Evolutionary conservation across 257 asterid genomes (phyloP), one percentile per base, ranked within the genome.

Genomic region (Verbascum thapsus): DNA sequence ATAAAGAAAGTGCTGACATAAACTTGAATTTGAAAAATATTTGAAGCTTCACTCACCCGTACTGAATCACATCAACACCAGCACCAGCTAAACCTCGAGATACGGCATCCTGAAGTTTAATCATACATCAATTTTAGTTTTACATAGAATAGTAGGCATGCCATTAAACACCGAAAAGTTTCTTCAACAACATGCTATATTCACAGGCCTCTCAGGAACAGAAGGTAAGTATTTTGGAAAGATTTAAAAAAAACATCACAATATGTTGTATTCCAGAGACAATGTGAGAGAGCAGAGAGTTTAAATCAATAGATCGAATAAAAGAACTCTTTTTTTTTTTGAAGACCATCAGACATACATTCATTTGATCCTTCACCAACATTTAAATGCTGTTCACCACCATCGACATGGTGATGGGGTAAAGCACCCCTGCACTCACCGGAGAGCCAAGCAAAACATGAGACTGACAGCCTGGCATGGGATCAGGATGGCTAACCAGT

Each of bases 81-180:
- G 92, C 90, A 66, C 78, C 82, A 78, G 80, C 78, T 43, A 94
- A 80, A 75, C 99, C 97, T 73, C 83, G 82, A 67, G 99, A 82
- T 65, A 85, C 96, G 57, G 99, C 96, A 68, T 85, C 96, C 99
- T 94, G 96, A 66, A 72, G 79, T 74, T 61, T 39, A 16, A 44
- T 20, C 53, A 67, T 37, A 59, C 52, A 6, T 64, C 16, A 67
- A 8, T 38, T 32, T 47, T 39, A 70, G 77, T 53, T n/a, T n/a
- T n/a, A 64, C 64, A 42, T 20, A 20, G 45, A 53, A 38, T 51
- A 51, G 62, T 15, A 60, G 50, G 60, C 45, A 53, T 59, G 61
- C 9, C 48, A 43, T 44, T n/a, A 3, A 61, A 71, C 49, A 12
- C 47, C 26, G 44, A 18, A 47, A 12, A 17, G 3, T 3, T 8